Percentiles rank a stretch among this genome's conserved stretches.
These are phyloP conservation scores for Leccinum variicolor DNA, from an alignment of 768 basidiomycete species.

Conservation along the genomic window DNA sequence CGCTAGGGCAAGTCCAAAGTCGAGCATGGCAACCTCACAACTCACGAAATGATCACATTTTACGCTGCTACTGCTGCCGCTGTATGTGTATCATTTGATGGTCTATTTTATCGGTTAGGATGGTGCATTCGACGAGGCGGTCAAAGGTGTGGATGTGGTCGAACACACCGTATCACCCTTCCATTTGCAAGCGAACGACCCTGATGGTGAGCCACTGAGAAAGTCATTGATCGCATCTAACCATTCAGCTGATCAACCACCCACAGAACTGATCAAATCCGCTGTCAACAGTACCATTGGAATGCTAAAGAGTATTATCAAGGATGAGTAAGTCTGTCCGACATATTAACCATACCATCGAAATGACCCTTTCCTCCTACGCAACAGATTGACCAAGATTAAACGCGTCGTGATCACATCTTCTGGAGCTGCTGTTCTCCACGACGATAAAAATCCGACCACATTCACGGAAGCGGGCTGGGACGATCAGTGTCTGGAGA, in stretches of 20 bases:
- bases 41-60: not conserved
- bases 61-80: not conserved
- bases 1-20: not conserved
- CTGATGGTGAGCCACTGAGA: not conserved
- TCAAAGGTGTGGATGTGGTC: conserved; percentile 66
- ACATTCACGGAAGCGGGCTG: conserved; percentile 54
- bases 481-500: conserved; percentile 45
- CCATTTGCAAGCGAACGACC: not conserved
- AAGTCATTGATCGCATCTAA: not conserved
- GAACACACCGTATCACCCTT: not conserved
- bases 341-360: not conserved
- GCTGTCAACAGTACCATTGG: not conserved
- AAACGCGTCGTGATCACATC: conserved; percentile 71
- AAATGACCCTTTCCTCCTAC: not conserved
- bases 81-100: not conserved
- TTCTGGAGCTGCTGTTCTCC: conserved; percentile 50
- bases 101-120: conserved; percentile 35
- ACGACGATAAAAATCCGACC: conserved; percentile 18
- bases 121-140: conserved; percentile 75
- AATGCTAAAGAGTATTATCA: not conserved
- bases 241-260: not conserved
- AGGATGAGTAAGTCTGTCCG: not conserved
- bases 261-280: not conserved
- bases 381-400: conserved; percentile 35
- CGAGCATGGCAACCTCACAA: not conserved